Base-by-base conservation (phyloP, 164 flowering plant species). In the Houttuynia cordata region DNA sequence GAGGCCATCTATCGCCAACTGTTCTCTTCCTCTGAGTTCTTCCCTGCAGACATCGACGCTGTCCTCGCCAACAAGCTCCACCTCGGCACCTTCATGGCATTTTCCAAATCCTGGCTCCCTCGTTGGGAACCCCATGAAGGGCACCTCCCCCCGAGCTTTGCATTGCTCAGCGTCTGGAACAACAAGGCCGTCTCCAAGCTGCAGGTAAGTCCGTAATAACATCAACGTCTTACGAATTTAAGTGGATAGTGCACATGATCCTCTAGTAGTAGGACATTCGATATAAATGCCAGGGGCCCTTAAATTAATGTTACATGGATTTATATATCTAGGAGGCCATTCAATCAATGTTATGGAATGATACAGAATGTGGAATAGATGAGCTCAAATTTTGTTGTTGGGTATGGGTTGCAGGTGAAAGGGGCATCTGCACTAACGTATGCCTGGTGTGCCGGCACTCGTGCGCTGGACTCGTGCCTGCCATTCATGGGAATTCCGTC, bases 101-200 rank as follows among this genome's bases (percentile, higher is more conserved):
- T 83, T 0, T 81, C 86, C 18, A 80, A 77, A 41, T 69, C 66
- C 18, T 58, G 15, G 18, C 64, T 74, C 42, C 42, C 72, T 1
- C 51, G 59, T 45, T 79, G 81, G 83, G 76, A 81, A 58, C 81
- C 75, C 0, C 57, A 61, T 37, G 58, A 61, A 0, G 67, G 70
- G 0, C 42, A 23, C 2, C 74, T 78, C 1, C 90, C 90, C 0
- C 61, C 74, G 25, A 69, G 70, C n/a, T 84, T 64, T 56, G 89
- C 96, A 0, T 66, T 88, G 9, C 57, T 84, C 22, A 88, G 96
- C 61, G 71, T 88, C 24, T 85, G 92, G 96, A 80, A 82, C 81
- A 73, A 80, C 0, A 82, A 81, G 63, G 83, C 81, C 42, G 81
- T 85, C 60, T 83, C 71, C 70, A 79, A 71, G 71, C 39, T 88